Evolutionary conservation across 805 yeast genomes (phyloP).

Genomic region (Wickerhamiella australiensis): DNA sequence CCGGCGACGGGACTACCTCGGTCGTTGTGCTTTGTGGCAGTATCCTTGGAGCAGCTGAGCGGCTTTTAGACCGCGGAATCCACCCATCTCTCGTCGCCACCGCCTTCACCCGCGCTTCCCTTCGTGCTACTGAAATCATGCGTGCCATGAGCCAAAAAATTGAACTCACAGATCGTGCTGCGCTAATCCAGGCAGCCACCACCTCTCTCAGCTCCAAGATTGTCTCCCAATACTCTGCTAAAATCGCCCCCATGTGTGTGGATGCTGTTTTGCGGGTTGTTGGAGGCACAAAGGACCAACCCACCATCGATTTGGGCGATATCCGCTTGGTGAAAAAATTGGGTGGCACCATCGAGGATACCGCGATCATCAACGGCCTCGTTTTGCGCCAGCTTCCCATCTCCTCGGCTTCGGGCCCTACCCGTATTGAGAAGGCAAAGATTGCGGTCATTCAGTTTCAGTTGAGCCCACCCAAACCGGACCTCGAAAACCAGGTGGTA

Average conservation of each 20-base stretch:
- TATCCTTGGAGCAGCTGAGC: conserved; percentile 86
- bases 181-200: conserved; percentile 79
- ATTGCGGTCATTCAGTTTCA: conserved; percentile 88
- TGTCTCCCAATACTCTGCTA: conserved; percentile 79
- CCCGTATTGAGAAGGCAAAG: conserved; percentile 84
- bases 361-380: conserved; percentile 76
- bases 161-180: conserved; percentile 67
- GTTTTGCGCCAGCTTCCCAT: conserved; percentile 84
- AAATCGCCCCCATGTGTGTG: conserved; percentile 87
- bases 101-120: conserved; percentile 80
- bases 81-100: conserved; percentile 95
- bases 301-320: conserved; percentile 71
- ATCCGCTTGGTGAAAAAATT: conserved; percentile 84
- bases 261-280: conserved; percentile 78
- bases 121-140: conserved; percentile 66
- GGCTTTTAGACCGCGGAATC: conserved; percentile 70
- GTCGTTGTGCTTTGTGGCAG: conserved; percentile 95
- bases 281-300: conserved; percentile 43
- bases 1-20: conserved; percentile 99
- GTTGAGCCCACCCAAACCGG: conserved; percentile 93
- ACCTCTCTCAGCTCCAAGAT: conserved; percentile 92
- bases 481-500: conserved; percentile 93
- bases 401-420: conserved; percentile 89
- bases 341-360: conserved; percentile 97
- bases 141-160: conserved; percentile 76